A percentile compares a stretch with the other conserved stretches of the same genome.
Conservation (phyloP, 192 early-diverging fungal genomes). For the Glomus cerebriforme region DNA sequence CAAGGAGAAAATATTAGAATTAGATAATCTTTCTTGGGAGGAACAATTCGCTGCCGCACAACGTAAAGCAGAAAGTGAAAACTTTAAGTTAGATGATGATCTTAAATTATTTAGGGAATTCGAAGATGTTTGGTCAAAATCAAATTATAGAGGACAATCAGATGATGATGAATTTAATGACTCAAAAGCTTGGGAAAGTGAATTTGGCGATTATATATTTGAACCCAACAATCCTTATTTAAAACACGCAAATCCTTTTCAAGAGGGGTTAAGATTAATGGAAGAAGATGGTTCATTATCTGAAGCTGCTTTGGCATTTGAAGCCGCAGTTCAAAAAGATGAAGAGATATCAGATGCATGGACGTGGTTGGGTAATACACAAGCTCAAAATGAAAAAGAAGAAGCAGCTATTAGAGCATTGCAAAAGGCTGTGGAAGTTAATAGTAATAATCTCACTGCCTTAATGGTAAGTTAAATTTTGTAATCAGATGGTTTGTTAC, state of each 20-base stretch:
- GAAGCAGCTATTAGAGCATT: conserved; percentile 90
- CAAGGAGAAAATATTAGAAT: conserved; percentile 38
- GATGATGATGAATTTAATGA: conserved; percentile 35
- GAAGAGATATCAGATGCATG: conserved; percentile 80
- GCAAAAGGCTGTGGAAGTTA: conserved; percentile 76
- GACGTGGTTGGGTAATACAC: conserved; percentile 87
- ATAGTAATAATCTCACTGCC: conserved; percentile 68
- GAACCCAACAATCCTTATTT: conserved; percentile 77
- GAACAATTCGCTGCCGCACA: conserved; percentile 58
- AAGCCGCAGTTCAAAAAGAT: conserved; percentile 83
- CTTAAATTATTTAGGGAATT: conserved; percentile 45
- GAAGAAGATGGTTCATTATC: conserved; percentile 67
- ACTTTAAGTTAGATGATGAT: conserved; percentile 47
- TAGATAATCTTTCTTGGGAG: conserved; percentile 56
- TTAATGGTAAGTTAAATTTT: conserved; percentile 53
- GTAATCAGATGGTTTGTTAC: conserved; percentile 47
- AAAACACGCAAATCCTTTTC: conserved; percentile 56
- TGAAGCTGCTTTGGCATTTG: conserved; percentile 90
- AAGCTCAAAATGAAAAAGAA: conserved; percentile 99
- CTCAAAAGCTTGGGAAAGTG: conserved; percentile 48
- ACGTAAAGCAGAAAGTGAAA: conserved; percentile 45
- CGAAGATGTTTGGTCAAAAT: conserved; percentile 56
- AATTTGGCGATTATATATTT: conserved; percentile 82
- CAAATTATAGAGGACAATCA: conserved; percentile 36
- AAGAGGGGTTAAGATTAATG: conserved; percentile 56